Conservation (phyloP, 208 protist species). For the Leishmania mexicana region DNA sequence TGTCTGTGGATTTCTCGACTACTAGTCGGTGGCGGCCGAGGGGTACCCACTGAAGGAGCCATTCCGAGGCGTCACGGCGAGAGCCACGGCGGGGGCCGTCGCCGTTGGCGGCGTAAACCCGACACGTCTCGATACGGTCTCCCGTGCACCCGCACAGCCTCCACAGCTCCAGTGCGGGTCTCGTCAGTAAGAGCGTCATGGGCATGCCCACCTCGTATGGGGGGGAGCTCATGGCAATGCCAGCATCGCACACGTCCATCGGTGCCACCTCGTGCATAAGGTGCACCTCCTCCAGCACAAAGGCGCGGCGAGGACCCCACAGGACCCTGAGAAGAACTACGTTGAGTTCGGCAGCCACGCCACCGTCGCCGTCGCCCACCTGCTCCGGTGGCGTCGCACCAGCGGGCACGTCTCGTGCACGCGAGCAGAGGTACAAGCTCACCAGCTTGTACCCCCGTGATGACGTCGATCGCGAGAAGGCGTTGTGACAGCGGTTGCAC, state of each 20-base stretch:
- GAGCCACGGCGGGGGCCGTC: constrained; percentile 22
- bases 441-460: constrained; percentile 18
- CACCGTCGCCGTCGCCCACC: background rate
- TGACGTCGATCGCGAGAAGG: background rate
- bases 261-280: constrained; percentile 47
- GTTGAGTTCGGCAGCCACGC: constrained; percentile 35
- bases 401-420: constrained; percentile 24
- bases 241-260: constrained; percentile 49
- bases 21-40: constrained; percentile 40
- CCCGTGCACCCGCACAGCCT: constrained; percentile 44
- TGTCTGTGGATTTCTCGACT: constrained; percentile 12
- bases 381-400: background rate
- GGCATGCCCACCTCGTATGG: constrained; percentile 28
- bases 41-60: constrained; percentile 44
- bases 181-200: constrained; percentile 41
- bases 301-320: constrained; percentile 33
- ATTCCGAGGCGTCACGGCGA: constrained; percentile 37
- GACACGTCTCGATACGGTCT: constrained; percentile 35
- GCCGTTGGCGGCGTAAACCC: constrained; percentile 28
- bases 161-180: constrained; percentile 50
- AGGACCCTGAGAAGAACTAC: constrained; percentile 44
- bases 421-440: constrained; percentile 48
- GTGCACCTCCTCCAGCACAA: constrained; percentile 37
- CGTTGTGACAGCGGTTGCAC: constrained; percentile 57
- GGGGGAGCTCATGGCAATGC: constrained; percentile 34